Base-by-base conservation (phyloP, 2,329 filamentous ascomycete genomes). In the Paracoccidioides brasiliensis region DNA sequence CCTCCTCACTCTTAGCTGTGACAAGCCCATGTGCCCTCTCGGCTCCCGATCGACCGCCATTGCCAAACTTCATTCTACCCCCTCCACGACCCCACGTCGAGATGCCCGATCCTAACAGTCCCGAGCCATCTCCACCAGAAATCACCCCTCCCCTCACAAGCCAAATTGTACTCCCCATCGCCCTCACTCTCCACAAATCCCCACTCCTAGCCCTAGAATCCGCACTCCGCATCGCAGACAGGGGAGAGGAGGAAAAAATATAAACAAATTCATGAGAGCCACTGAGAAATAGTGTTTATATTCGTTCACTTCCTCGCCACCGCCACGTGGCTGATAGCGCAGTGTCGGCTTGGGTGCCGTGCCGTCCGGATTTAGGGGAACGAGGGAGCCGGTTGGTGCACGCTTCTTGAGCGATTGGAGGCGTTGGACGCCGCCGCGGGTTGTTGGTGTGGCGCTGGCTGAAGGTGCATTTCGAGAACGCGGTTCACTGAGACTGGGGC, bases 261-360 rank as follows among this genome's bases (percentile, higher is more conserved):
- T n/a, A n/a, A n/a, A n/a, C n/a, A n/a, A n/a, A n/a, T n/a, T n/a
- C n/a, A n/a, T n/a, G n/a, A n/a, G n/a, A n/a, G n/a, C n/a, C n/a
- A n/a, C n/a, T n/a, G n/a, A n/a, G n/a, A n/a, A n/a, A n/a, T n/a
- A n/a, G n/a, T n/a, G n/a, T n/a, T n/a, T n/a, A n/a, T n/a, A n/a
- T n/a, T n/a, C n/a, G n/a, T n/a, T n/a, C n/a, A n/a, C n/a, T n/a
- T 70, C 10, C 73, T 72, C 5, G 59, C 62, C 6, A 71, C 68
- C 2, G 68, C 66, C 66, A 51, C 70, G 71, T 4, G 74, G 74
- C 58, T 72, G 68, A 55, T 71, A 73, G 58, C 74, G 75, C 37
- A 75, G 60, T 2, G 64, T 65, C 5, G 71, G 70, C 55, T 71
- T 72, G 2, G 66, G 59, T 1, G 66, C 58, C 48, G 69, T 67